Evolutionary conservation across 768 basidiomycete genomes (phyloP).

Genomic region (Pulveroboletus frians): DNA sequence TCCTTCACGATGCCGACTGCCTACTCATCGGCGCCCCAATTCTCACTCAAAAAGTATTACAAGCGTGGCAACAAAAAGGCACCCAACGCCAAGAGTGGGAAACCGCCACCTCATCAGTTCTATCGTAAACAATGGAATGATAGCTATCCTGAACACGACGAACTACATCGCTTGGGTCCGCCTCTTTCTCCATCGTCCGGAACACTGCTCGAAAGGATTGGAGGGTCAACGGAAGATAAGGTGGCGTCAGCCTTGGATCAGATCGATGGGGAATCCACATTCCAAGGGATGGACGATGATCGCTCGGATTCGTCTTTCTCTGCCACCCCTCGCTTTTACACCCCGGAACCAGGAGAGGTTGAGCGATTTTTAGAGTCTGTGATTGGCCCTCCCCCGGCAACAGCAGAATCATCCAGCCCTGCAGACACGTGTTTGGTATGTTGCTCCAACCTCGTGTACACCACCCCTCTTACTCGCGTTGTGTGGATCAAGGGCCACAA

Average conservation of each 20-base stretch:
- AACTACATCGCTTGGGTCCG: conserved; percentile 15
- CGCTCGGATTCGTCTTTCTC: neutral
- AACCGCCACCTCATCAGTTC: neutral
- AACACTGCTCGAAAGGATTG: conserved; percentile 21
- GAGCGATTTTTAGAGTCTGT: conserved; percentile 25
- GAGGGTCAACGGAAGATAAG: conserved; percentile 4
- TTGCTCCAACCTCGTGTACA: conserved; percentile 1
- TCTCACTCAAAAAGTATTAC: conserved; percentile 1
- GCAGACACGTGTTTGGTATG: conserved; percentile 17
- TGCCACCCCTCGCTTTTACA: conserved; percentile 7
- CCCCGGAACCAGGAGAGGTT: conserved; percentile 23
- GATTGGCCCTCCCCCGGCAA: conserved; percentile 7
- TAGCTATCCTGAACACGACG: neutral
- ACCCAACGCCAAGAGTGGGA: conserved; percentile 7
- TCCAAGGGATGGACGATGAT: neutral
- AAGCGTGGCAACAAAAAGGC: conserved; percentile 1
- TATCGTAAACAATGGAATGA: neutral
- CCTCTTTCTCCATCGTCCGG: conserved; percentile 6
- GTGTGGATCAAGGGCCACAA: conserved; percentile 4
- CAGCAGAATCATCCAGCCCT: neutral
- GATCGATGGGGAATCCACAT: conserved; percentile 6
- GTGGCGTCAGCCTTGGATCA: neutral
- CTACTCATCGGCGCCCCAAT: neutral
- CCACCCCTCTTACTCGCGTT: conserved; percentile 6
- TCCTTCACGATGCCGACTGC: conserved; percentile 1